Evolutionary conservation across 352 stramenopile species (phyloP).

Genomic region (Pythium aristosporum): DNA sequence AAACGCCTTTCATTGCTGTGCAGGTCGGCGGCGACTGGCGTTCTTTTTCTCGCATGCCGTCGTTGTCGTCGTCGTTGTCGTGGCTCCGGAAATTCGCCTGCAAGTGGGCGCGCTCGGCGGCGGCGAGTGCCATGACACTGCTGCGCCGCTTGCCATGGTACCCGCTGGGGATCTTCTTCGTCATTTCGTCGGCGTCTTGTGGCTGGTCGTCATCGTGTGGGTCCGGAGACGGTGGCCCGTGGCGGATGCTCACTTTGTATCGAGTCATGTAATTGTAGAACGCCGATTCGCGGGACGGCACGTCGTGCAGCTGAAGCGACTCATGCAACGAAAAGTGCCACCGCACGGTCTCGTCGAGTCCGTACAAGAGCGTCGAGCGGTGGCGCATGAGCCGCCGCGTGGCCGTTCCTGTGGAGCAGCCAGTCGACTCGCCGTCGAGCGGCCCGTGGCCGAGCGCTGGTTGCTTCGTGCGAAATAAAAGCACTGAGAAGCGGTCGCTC

Average conservation of each 20-base stretch:
- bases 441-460: neutral
- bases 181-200: neutral
- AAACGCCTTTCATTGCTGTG: constrained; percentile 36
- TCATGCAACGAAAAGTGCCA: constrained; percentile 46
- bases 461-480: constrained; percentile 50
- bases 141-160: constrained; percentile 7
- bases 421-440: neutral
- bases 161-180: neutral
- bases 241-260: constrained; percentile 51
- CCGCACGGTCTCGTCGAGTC: constrained; percentile 16
- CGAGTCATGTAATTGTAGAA: constrained; percentile 61
- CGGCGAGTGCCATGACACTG: constrained; percentile 9
- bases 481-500: constrained; percentile 45
- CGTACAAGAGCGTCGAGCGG: constrained; percentile 13
- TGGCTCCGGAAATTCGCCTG: constrained; percentile 10
- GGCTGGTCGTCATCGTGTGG: neutral
- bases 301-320: constrained; percentile 29
- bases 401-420: neutral
- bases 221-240: neutral
- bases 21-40: neutral
- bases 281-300: constrained; percentile 46
- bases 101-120: constrained; percentile 6
- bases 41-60: neutral
- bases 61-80: constrained; percentile 14
- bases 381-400: constrained; percentile 12